phyloP scores from a whole-genome alignment of 1,284 basidiomycete genomes.

The Pisolithus thermaeus region DNA sequence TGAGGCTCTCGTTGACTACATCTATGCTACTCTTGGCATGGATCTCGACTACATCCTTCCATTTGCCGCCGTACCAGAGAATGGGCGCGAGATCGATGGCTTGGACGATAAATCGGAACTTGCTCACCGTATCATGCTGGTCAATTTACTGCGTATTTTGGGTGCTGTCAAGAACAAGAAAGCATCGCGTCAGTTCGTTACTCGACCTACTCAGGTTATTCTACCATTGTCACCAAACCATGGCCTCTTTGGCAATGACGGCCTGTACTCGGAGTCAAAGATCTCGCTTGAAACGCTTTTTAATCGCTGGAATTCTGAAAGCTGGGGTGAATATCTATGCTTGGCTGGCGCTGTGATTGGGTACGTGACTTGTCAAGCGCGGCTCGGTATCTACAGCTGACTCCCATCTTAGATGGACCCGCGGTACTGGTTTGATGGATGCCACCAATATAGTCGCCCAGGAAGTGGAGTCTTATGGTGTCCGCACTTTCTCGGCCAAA shows the following conservation, averaged over 20 bases:
- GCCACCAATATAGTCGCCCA: constrained; percentile 94
- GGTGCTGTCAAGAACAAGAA: constrained; percentile 98
- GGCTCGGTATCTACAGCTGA: constrained; percentile 6
- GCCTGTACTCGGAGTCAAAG: constrained; percentile 97
- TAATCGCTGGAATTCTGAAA: constrained; percentile 97
- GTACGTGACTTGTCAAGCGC: constrained; percentile 34
- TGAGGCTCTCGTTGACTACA: constrained; percentile 96
- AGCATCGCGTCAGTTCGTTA: constrained; percentile 92
- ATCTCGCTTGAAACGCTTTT: constrained; percentile 97
- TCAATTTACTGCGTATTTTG: constrained; percentile 91
- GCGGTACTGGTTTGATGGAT: constrained; percentile 97
- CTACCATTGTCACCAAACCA: constrained; percentile 97
- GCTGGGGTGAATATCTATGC: constrained; percentile 98
- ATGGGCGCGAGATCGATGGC: constrained; percentile 95
- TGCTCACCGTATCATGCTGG: constrained; percentile 95
- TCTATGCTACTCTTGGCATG: constrained; percentile 90
- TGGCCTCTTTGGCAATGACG: constrained; percentile 96
- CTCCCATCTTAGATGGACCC: constrained; percentile 69
- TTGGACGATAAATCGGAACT: constrained; percentile 97
- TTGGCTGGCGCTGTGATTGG: constrained; percentile 98
- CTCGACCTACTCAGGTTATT: constrained; percentile 96
- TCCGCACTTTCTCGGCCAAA: constrained; percentile 97
- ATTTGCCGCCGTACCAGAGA: constrained; percentile 97
- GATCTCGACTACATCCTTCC: constrained; percentile 98
- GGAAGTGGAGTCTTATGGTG: constrained; percentile 89